These are phyloP conservation scores for Agapanthus africanus DNA, from an alignment of 106 monocot genomes.

Conservation along the genomic window DNA sequence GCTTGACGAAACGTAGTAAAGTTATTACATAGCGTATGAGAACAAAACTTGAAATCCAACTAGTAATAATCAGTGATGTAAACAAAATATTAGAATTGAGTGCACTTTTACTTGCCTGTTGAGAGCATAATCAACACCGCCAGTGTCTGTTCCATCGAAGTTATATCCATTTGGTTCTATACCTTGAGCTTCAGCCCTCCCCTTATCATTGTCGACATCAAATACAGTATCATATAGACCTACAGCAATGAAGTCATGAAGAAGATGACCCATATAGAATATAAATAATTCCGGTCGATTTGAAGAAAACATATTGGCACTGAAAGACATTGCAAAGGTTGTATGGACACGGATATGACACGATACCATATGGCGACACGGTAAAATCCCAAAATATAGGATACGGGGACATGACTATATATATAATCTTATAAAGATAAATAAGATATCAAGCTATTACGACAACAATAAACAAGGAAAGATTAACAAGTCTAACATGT, in stretches of 20 bases:
- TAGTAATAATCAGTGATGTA: not conserved
- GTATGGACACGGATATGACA: no score
- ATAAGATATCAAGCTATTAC: no score
- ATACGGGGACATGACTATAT: no score
- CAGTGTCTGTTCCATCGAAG: conserved; percentile 70
- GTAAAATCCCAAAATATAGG: no score
- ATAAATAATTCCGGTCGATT: not conserved
- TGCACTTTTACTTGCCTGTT: conserved; percentile 41
- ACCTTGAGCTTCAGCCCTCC: conserved; percentile 67
- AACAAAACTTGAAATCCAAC: not conserved
- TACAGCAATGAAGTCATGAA: conserved; percentile 9
- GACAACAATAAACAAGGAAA: no score
- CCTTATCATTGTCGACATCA: conserved; percentile 92
- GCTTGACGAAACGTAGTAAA: no score
- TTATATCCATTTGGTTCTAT: conserved; percentile 90
- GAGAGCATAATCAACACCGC: conserved; percentile 80
- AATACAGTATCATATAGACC: conserved; percentile 93
- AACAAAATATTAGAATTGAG: conserved; percentile 1
- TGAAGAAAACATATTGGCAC: not conserved
- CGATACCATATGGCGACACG: no score
- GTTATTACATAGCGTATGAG: no score
- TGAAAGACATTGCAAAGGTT: no score
- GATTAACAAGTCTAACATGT: no score
- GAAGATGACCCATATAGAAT: not conserved
- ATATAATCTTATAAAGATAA: no score